phyloP scores from a whole-genome alignment of 257 asterid species.

The Scutellaria minor region DNA sequence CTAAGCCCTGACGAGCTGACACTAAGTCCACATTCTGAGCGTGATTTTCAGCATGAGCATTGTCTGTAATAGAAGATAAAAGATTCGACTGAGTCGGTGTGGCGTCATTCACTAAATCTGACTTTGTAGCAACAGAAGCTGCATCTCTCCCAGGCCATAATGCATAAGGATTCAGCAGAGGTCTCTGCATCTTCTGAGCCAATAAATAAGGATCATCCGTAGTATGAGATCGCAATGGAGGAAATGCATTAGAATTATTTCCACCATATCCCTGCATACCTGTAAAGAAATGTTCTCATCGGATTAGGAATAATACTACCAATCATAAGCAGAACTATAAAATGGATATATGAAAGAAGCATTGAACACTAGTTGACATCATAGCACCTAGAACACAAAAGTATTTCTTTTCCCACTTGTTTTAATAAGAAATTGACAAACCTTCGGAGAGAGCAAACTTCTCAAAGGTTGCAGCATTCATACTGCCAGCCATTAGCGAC shows the following conservation, averaged over 20 bases:
- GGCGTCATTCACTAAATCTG: conserved; percentile 58
- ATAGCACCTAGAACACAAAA: background rate
- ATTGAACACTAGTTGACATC: conserved; percentile 2
- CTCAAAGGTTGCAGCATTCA: conserved; percentile 54
- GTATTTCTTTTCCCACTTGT: background rate
- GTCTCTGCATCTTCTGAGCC: conserved; percentile 76
- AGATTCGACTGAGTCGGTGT: conserved; percentile 55
- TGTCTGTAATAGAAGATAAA: conserved; percentile 54
- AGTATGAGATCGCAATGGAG: conserved; percentile 57
- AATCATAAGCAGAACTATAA: conserved; percentile 10
- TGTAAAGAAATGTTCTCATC: conserved; percentile 41
- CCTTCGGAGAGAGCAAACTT: conserved; percentile 80
- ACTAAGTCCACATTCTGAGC: conserved; percentile 68
- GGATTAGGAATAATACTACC: conserved; percentile 31
- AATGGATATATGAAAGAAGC: background rate
- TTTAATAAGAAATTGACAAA: conserved; percentile 37
- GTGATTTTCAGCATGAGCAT: conserved; percentile 51
- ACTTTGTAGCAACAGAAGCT: conserved; percentile 46
- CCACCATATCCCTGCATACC: conserved; percentile 73
- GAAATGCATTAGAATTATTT: conserved; percentile 46
- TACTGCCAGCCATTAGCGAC: conserved; percentile 79
- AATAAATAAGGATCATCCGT: conserved; percentile 62
- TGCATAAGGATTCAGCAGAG: conserved; percentile 61
- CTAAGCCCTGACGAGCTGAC: conserved; percentile 62
- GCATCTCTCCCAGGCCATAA: conserved; percentile 72